Evolutionary conservation across 2,329 filamentous ascomycete species (phyloP), one percentile per base, ranked within the genome.

Genomic region (Penicillium crustosum): DNA sequence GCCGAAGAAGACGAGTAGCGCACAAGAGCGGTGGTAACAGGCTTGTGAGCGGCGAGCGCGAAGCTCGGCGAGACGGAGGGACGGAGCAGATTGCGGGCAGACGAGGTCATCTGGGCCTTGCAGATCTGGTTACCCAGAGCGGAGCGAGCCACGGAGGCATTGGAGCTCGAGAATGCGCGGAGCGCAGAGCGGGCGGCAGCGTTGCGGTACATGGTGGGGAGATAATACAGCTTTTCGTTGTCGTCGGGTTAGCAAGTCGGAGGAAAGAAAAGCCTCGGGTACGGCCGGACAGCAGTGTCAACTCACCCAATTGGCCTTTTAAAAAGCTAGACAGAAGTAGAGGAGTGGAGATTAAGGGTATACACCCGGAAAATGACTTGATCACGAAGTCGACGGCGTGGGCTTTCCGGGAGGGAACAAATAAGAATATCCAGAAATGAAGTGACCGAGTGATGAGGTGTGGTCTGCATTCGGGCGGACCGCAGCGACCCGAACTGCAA

Each of bases 11-110:
- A 76, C 31, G 77, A 73, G 70, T 81, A 78, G 62, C 80, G 81
- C 64, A 82, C 75, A 44, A 82, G 74, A 45, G 79, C 76, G 43
- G 76, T 79, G 61, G 76, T 78, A 36, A 79, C 70, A 42, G 80
- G 78, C 69, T 78, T 77, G 68, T 73, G 75, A 64, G 73, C 64
- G 57, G 76, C 70, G 57, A 81, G 69, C 62, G 78, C 74, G 59
- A 81, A 68, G 67, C 66, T 74, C 29, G 75, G 66, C 21, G 71
- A 68, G 33, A 74, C 64, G 56, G 70, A 67, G 63, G 70, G 66
- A 61, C 74, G 72, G 66, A 69, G 64, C 59, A 70, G 67, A 68
- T 63, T 64, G 55, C 75, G 75, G 61, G 75, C 70, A 63, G 77
- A 73, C 53, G 75, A 76, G 58, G 73, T 77, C 74, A 78, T 73